Base-by-base conservation (phyloP, 73 alveolate genomes). In the Diophrys appendiculata region DNA sequence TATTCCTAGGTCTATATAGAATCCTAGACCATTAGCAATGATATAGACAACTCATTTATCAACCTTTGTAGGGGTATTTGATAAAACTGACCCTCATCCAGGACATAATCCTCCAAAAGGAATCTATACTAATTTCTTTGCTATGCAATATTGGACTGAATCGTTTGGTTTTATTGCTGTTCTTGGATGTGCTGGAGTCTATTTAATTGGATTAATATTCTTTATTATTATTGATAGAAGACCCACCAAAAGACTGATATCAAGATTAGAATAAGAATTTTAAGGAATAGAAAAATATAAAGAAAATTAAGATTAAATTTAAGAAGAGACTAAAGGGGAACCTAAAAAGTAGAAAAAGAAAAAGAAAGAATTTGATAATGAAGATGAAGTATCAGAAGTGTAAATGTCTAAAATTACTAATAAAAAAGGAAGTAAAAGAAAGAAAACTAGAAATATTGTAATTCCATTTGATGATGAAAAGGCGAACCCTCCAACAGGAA, bases 11-110 rank as follows among this genome's bases (percentile, higher is more conserved):
- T 74, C 1, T 69, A 54, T 25, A 68, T 29, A 1, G 80, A 82
- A 27, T 80, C 90, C 22, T 82, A 53, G 53, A 73, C 65, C 23
- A 22, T 34, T 33, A 60, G 74, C 8, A 2, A 1, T 23, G 90
- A 33, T 54, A n/a, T n/a, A n/a, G n/a, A n/a, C n/a, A 25, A n/a
- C 55, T 60, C 64, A 74, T 31, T 18, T 82, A 69, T 26, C 68
- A 34, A 80, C 65, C 75, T 0, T 82, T 79, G 84, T 73, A 73
- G 78, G 78, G 29, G 67, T 70, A 18, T 70, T 2, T n/a, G 32
- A 29, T 30, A 1, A 30, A 33, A 70, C 31, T 30, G 31, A 31
- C 18, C 25, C 30, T 2, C 34, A 64, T 1, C 78, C 31, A 29
- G 65, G 25, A 52, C 24, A 52, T 52, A 52, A 52, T 22, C 65